Percentiles rank a stretch among this genome's conserved stretches.
Conservation (phyloP, 23 red algal genomes). For the Gracilaria gracilis region DNA sequence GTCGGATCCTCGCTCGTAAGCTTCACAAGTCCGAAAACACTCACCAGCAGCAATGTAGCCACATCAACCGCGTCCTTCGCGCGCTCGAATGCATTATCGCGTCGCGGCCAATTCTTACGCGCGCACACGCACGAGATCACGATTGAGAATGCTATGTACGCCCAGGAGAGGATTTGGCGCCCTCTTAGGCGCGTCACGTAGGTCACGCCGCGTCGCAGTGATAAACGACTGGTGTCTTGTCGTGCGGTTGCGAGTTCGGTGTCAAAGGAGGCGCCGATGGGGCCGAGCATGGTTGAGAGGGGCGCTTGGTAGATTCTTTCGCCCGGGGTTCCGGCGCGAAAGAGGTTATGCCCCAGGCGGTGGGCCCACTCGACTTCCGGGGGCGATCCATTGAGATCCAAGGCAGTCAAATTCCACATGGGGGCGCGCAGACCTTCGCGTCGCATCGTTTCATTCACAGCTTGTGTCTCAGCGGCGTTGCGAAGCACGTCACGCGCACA, state of each 20-base stretch:
- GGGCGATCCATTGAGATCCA: neutral
- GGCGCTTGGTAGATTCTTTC: neutral
- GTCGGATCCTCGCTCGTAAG: conserved; percentile 59
- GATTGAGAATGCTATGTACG: neutral
- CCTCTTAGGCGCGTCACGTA: neutral
- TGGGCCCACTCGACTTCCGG: neutral
- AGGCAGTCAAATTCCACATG: neutral
- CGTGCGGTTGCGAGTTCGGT: neutral
- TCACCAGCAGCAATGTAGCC: conserved; percentile 24
- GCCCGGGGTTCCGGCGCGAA: neutral
- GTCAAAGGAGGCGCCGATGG: neutral
- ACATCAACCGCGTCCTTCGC: conserved; percentile 5
- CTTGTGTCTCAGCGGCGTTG: neutral
- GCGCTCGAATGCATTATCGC: conserved; percentile 49
- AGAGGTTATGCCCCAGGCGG: neutral
- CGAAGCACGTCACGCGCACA: neutral
- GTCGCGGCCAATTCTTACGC: neutral
- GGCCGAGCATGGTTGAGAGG: neutral
- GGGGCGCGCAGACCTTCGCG: neutral
- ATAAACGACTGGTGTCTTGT: neutral
- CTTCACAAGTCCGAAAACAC: conserved; percentile 53
- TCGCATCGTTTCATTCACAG: neutral
- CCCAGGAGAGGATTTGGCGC: neutral
- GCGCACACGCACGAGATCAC: neutral
- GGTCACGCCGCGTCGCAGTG: neutral